phyloP scores from a whole-genome alignment of 306 rosid species.

The Cyamopsis tetragonoloba region DNA sequence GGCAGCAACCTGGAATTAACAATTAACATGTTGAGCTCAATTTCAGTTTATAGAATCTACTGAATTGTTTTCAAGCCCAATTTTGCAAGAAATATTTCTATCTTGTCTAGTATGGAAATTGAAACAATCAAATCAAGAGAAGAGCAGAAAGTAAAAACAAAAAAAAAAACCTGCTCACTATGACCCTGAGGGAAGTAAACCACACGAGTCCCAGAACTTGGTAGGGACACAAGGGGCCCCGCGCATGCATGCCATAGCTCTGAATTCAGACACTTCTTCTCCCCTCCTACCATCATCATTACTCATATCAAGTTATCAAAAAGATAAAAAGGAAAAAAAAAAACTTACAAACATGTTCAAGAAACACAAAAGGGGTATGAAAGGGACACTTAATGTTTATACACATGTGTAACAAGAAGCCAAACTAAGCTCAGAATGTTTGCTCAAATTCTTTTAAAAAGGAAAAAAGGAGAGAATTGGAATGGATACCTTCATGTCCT shows the following conservation, averaged over 20 bases:
- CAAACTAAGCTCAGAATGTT: slow-evolving; percentile 27
- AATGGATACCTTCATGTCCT: slow-evolving; percentile 79
- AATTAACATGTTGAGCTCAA: slow-evolving; percentile 20
- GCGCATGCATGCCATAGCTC: slow-evolving; percentile 99
- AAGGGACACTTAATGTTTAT: slow-evolving; percentile 34
- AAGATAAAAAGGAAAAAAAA: slow-evolving; percentile 5
- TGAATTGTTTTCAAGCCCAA: slow-evolving; percentile 18
- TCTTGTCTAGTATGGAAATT: background rate
- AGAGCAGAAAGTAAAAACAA: slow-evolving; percentile 10
- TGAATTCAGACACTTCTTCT: slow-evolving; percentile 92
- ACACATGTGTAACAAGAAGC: slow-evolving; percentile 26
- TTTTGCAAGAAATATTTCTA: background rate
- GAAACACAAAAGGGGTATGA: slow-evolving; percentile 34
- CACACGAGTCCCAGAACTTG: slow-evolving; percentile 76
- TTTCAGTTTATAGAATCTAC: slow-evolving; percentile 7
- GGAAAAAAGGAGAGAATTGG: slow-evolving; percentile 29
- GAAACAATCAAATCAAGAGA: slow-evolving; percentile 7
- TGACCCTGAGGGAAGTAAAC: slow-evolving; percentile 98
- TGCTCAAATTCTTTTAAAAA: slow-evolving; percentile 15
- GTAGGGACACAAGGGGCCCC: slow-evolving; percentile 93
- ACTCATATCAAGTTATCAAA: slow-evolving; percentile 31
- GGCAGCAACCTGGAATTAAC: slow-evolving; percentile 71
- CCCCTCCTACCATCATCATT: slow-evolving; percentile 58
- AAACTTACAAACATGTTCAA: slow-evolving; percentile 21
- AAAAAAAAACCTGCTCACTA: slow-evolving; percentile 71